Evolutionary conservation across 2,329 filamentous ascomycete species (phyloP).

Genomic region (Fusarium sp.): DNA sequence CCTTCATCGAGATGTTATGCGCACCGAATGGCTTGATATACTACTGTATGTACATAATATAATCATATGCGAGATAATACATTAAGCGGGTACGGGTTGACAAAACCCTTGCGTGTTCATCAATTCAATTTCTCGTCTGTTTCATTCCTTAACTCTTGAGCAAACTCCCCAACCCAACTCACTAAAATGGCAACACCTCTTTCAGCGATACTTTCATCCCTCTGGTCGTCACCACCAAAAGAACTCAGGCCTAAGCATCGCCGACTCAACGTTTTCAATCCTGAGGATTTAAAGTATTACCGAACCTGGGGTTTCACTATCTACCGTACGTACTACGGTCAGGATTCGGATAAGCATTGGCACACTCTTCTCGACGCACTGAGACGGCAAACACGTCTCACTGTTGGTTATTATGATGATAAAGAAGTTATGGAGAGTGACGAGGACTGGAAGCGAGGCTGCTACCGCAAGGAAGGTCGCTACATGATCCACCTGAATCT

Average conservation of each 20-base stretch:
- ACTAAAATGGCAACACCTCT: neutral
- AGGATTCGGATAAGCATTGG: conserved; percentile 15
- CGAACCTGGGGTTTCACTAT: conserved; percentile 21
- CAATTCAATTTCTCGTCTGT: no score
- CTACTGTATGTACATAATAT: no score
- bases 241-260: neutral
- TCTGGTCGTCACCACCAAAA: neutral
- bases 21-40: no score
- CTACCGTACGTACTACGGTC: conserved; percentile 25
- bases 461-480: neutral
- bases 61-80: no score
- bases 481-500: neutral
- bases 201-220: no score
- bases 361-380: conserved; percentile 12
- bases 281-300: conserved; percentile 24
- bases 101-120: no score
- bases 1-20: no score
- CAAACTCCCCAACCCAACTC: no score
- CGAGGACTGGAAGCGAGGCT: neutral
- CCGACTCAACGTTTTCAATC: neutral
- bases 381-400: conserved; percentile 6
- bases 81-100: no score
- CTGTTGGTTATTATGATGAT: neutral
- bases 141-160: no score
- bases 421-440: neutral